Percentiles rank a stretch among this genome's conserved stretches.
Conservation (phyloP, 495 filamentous ascomycete species). For the Aspergillus leporis region DNA sequence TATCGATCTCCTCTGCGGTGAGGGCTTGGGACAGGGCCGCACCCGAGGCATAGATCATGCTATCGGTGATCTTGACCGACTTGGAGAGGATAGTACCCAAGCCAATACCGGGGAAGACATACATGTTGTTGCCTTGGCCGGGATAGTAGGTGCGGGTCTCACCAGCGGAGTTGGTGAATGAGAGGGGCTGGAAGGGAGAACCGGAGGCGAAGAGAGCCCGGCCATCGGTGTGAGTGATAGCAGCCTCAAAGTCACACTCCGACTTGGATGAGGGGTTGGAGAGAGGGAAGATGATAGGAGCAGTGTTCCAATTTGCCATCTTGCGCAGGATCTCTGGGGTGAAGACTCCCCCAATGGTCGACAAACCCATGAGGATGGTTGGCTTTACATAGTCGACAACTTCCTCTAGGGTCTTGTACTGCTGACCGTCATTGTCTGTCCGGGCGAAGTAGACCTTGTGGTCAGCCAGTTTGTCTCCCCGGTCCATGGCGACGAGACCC, state of each 20-base stretch:
- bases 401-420: slow-evolving; percentile 86
- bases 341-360: slow-evolving; percentile 92
- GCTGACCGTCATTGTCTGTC: slow-evolving; percentile 84
- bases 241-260: slow-evolving; percentile 94
- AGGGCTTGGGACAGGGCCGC: slow-evolving; percentile 77
- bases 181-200: slow-evolving; percentile 81
- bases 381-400: slow-evolving; percentile 93
- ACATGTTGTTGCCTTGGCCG: slow-evolving; percentile 92
- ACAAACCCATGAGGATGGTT: slow-evolving; percentile 91
- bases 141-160: slow-evolving; percentile 73
- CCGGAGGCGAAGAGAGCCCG: slow-evolving; percentile 92
- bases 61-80: slow-evolving; percentile 83
- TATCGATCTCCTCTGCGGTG: slow-evolving; percentile 74
- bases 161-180: slow-evolving; percentile 58
- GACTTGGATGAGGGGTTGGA: slow-evolving; percentile 94
- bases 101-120: slow-evolving; percentile 97
- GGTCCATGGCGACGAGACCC: slow-evolving; percentile 90
- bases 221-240: slow-evolving; percentile 84
- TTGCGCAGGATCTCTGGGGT: slow-evolving; percentile 81
- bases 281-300: slow-evolving; percentile 89
- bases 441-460: slow-evolving; percentile 99
- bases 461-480: slow-evolving; percentile 89
- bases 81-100: slow-evolving; percentile 93
- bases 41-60: slow-evolving; percentile 91
- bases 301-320: slow-evolving; percentile 77